Evolutionary conservation across 495 filamentous ascomycete species (phyloP).

Genomic region (Aspergillus saccharolyticus): DNA sequence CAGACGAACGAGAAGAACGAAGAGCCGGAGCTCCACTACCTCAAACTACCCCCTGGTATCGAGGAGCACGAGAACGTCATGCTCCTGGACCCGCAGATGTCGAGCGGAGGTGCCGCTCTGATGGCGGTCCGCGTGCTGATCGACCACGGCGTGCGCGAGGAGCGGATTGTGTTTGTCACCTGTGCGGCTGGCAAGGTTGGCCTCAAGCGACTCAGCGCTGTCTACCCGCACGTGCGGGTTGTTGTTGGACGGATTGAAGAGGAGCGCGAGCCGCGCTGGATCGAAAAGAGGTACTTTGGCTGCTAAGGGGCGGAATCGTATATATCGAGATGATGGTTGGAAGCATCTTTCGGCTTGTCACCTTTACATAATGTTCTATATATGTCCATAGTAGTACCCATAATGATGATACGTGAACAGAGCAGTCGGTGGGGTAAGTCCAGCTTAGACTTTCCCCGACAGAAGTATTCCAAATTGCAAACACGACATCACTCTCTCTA

Average conservation of each 20-base stretch:
- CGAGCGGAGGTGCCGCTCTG: conserved; percentile 82
- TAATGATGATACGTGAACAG: neutral
- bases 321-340: neutral
- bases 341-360: neutral
- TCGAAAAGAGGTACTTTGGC: conserved; percentile 76
- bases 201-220: conserved; percentile 73
- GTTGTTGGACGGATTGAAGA: conserved; percentile 76
- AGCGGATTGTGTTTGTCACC: conserved; percentile 82
- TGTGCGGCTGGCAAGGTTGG: conserved; percentile 79
- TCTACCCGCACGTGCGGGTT: conserved; percentile 78
- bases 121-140: conserved; percentile 95
- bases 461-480: too few species aligned
- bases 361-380: neutral
- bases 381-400: neutral
- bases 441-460: too few species aligned
- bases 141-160: conserved; percentile 86
- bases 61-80: conserved; percentile 70
- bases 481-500: too few species aligned
- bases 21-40: conserved; percentile 88
- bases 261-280: conserved; percentile 73
- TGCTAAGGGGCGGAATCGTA: conserved; percentile 42
- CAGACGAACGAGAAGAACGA: conserved; percentile 78
- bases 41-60: conserved; percentile 68
- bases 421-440: too few species aligned
- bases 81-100: conserved; percentile 89